Conservation (phyloP, 1,139 yeast species). For the Candida sp. region DNA sequence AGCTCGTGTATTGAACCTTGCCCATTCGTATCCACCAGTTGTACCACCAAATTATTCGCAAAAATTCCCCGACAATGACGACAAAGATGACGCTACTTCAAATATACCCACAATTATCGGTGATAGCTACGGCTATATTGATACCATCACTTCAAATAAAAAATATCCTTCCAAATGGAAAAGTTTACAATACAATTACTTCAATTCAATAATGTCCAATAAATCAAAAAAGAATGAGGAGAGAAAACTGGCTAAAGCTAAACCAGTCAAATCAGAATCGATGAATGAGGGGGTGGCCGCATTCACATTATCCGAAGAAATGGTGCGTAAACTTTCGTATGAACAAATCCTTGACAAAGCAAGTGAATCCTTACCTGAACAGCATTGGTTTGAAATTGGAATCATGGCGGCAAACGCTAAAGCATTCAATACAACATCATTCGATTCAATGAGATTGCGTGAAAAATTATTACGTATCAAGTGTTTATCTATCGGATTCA, state of each 20-base stretch:
- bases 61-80: slow-evolving; percentile 12
- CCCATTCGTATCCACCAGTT: slow-evolving; percentile 52
- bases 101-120: slow-evolving; percentile 26
- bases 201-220: slow-evolving; percentile 18
- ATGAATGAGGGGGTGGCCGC: slow-evolving; percentile 43
- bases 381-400: slow-evolving; percentile 62
- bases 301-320: slow-evolving; percentile 45
- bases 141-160: slow-evolving; percentile 45
- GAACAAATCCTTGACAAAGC: slow-evolving; percentile 69
- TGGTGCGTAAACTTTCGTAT: slow-evolving; percentile 46
- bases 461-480: slow-evolving; percentile 60
- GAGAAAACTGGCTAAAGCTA: slow-evolving; percentile 4
- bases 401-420: slow-evolving; percentile 65
- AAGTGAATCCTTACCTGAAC: slow-evolving; percentile 54
- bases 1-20: slow-evolving; percentile 46
- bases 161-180: slow-evolving; percentile 59
- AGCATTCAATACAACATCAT: slow-evolving; percentile 60
- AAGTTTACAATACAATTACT: slow-evolving; percentile 53
- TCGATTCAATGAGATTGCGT: slow-evolving; percentile 54
- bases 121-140: slow-evolving; percentile 54
- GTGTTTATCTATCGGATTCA: slow-evolving; percentile 61
- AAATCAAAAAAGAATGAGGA: slow-evolving; percentile 1
- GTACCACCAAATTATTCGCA: slow-evolving; percentile 40
- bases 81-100: slow-evolving; percentile 6
- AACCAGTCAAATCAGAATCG: slow-evolving; percentile 8